Percentiles rank a stretch among this genome's conserved stretches.
Conservation (phyloP, 2,329 filamentous ascomycete species). For the Pseudovirgaria hyperparasitica region DNA sequence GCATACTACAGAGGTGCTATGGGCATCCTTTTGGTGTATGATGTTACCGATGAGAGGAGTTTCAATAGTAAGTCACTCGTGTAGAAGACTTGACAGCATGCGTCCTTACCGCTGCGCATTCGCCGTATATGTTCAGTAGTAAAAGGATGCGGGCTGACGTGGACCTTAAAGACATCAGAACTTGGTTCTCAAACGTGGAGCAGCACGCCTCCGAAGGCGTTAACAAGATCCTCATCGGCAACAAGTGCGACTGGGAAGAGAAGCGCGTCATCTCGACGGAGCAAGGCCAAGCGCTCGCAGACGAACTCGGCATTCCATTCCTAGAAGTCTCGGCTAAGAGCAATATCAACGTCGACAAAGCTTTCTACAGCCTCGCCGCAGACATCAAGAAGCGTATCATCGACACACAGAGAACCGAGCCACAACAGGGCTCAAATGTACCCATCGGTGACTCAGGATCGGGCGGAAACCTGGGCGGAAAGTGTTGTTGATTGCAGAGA, state of each 20-base stretch:
- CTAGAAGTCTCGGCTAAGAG: conserved; percentile 97
- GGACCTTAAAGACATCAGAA: conserved; percentile 67
- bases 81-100: neutral
- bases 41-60: conserved; percentile 91
- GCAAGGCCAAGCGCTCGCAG: conserved; percentile 81
- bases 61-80: conserved; percentile 65
- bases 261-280: conserved; percentile 91
- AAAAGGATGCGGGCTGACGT: conserved; percentile 8
- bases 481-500: conserved; percentile 22
- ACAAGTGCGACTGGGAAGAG: conserved; percentile 99
- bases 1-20: conserved; percentile 98
- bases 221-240: conserved; percentile 98
- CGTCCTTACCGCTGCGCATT: neutral
- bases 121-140: neutral
- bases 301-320: conserved; percentile 95
- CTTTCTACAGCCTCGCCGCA: conserved; percentile 86
- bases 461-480: conserved; percentile 21
- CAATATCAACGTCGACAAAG: conserved; percentile 99
- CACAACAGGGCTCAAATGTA: conserved; percentile 23
- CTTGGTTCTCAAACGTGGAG: conserved; percentile 98
- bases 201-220: conserved; percentile 97
- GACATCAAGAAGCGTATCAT: conserved; percentile 99
- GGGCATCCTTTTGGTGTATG: conserved; percentile 95
- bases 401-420: conserved; percentile 73
- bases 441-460: conserved; percentile 18